These are phyloP conservation scores for Neurospora intermedia DNA, from an alignment of 495 filamentous ascomycete species.

Conservation along the genomic window DNA sequence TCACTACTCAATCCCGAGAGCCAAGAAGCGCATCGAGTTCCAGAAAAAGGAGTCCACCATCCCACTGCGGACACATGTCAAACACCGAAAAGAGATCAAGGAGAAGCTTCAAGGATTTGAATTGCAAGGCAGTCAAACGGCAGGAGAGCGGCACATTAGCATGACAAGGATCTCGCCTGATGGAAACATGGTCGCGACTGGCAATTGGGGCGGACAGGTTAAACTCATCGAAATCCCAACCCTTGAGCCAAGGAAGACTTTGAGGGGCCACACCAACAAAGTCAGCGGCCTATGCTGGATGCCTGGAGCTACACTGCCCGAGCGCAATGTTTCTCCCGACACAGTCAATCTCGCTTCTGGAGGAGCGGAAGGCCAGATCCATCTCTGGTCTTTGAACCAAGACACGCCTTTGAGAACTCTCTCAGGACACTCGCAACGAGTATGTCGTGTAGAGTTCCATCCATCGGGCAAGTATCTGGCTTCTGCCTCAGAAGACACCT, in stretches of 20 bases:
- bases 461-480: slow-evolving; percentile 85
- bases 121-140: slow-evolving; percentile 83
- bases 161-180: slow-evolving; percentile 86
- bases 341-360: slow-evolving; percentile 81
- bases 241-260: slow-evolving; percentile 58
- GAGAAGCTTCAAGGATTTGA: slow-evolving; percentile 74
- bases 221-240: slow-evolving; percentile 76
- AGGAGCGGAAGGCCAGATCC: slow-evolving; percentile 79
- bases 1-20: slow-evolving; percentile 70
- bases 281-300: slow-evolving; percentile 87
- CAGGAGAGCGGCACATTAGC: slow-evolving; percentile 78
- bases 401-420: slow-evolving; percentile 78
- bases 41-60: slow-evolving; percentile 75
- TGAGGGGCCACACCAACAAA: slow-evolving; percentile 76
- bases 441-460: slow-evolving; percentile 89
- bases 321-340: slow-evolving; percentile 55
- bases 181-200: slow-evolving; percentile 72
- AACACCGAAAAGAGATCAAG: slow-evolving; percentile 81
- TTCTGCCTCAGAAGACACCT: slow-evolving; percentile 90
- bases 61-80: slow-evolving; percentile 76
- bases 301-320: slow-evolving; percentile 67
- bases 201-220: slow-evolving; percentile 84
- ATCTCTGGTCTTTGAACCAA: slow-evolving; percentile 80
- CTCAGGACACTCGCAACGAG: slow-evolving; percentile 73
- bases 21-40: slow-evolving; percentile 61